These are phyloP conservation scores for Cladosporium halotolerans DNA, from an alignment of 2,329 filamentous ascomycete species.

Conservation along the genomic window DNA sequence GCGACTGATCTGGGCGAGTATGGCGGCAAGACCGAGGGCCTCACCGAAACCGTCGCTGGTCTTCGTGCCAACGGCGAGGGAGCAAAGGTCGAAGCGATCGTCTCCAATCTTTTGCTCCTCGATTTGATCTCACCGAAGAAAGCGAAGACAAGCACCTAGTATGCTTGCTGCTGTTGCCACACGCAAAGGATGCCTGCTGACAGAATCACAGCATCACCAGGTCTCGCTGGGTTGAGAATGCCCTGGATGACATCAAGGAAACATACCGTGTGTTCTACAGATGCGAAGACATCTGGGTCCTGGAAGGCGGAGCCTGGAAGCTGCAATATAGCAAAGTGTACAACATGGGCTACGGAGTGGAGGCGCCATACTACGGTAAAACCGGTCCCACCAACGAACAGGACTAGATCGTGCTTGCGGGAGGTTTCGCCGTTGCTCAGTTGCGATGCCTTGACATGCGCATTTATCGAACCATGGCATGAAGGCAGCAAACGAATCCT, in stretches of 20 bases:
- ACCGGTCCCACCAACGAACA: background rate
- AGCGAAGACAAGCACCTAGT: slow-evolving; percentile 15
- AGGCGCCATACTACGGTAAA: slow-evolving; percentile 12
- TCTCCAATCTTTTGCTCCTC: slow-evolving; percentile 14
- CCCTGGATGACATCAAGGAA: slow-evolving; percentile 13
- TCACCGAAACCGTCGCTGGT: slow-evolving; percentile 9
- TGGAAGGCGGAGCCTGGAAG: slow-evolving; percentile 14
- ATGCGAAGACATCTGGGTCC: slow-evolving; percentile 18
- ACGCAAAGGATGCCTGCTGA: background rate
- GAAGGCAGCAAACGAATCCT: too few relatives aligned
- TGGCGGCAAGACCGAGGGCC: slow-evolving; percentile 12
- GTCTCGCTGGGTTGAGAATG: slow-evolving; percentile 13
- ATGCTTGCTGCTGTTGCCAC: background rate
- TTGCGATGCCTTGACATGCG: too few relatives aligned
- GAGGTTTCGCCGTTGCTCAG: background rate
- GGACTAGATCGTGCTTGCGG: background rate
- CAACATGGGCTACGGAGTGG: slow-evolving; percentile 14
- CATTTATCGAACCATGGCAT: too few relatives aligned
- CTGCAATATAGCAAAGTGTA: slow-evolving; percentile 15
- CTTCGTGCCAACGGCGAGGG: slow-evolving; percentile 5
- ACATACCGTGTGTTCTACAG: slow-evolving; percentile 15
- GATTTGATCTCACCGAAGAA: slow-evolving; percentile 12
- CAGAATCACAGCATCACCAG: slow-evolving; percentile 11
- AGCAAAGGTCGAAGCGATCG: slow-evolving; percentile 11
- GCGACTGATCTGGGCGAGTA: slow-evolving; percentile 8